Evolutionary conservation across 2,329 filamentous ascomycete genomes (phyloP), one percentile per base, ranked within the genome.

Genomic region (Fusarium subglutinans): DNA sequence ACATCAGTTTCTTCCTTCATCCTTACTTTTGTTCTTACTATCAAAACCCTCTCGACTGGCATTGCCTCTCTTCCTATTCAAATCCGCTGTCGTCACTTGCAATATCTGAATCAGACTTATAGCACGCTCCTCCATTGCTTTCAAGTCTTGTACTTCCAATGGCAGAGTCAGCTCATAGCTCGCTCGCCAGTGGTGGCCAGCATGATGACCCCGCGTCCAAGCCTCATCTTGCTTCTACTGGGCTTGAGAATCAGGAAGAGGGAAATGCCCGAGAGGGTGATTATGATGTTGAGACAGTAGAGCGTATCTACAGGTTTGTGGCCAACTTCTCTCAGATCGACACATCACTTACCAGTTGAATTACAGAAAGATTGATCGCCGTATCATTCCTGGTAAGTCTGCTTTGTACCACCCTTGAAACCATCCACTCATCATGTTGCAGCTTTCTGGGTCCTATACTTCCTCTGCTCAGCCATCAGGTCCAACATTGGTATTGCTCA

Each of bases 401-500:
- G 6, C 11, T n/a, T 13, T 17, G 10, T 5, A 5, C n/a, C 37
- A 43, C 18, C 11, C 8, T 38, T 8, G 6, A 22, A 10, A 22
- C 18, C 20, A 28, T 13, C n/a, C 20, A 15, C 74, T 76, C 18
- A 75, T 44, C 20, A 54, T 13, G 15, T 47, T 15, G 28, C 70
- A 88, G 94, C 95, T 37, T 96, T 98, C 82, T 98, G 95, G 95
- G 82, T 92, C 22, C 88, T 98, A 22, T 98, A 98, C 84, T 98
- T 98, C 80, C 89, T 98, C 73, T 96, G 94, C 86, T 96, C 94
- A 0, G 95, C 94, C 69, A 96, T 98, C 78, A 91, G 94, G 59
- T 96, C 94, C 78, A 98, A 97, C 83, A 94, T 98, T 74, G 94
- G 94, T 70, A 91, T 98, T 76, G 93, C 95, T n/a, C 94, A 98